These are phyloP conservation scores for Naganishia vishniacii DNA, from an alignment of 768 basidiomycete species.

Conservation along the genomic window DNA sequence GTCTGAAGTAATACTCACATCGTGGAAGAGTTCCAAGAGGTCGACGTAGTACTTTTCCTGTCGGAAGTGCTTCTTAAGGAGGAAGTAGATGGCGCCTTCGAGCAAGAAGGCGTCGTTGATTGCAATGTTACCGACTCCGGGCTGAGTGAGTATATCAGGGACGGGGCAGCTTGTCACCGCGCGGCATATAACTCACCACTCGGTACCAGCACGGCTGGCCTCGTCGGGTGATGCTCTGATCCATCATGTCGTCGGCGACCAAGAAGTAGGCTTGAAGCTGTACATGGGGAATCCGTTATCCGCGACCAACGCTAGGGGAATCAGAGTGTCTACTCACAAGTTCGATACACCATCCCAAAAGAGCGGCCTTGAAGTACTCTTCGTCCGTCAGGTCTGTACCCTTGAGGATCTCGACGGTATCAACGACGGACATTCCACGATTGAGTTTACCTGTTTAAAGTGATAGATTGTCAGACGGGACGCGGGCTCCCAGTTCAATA, in stretches of 20 bases:
- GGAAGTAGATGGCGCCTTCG: slow-evolving; percentile 82
- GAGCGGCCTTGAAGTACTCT: slow-evolving; percentile 80
- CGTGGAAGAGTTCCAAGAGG: slow-evolving; percentile 84
- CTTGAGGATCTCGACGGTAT: slow-evolving; percentile 76
- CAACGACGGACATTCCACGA: slow-evolving; percentile 90
- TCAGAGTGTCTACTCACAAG: slow-evolving; percentile 57
- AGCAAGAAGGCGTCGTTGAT: slow-evolving; percentile 98
- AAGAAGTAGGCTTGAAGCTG: slow-evolving; percentile 98
- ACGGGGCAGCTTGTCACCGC: background rate
- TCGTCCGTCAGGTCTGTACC: slow-evolving; percentile 58
- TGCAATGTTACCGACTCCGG: slow-evolving; percentile 69
- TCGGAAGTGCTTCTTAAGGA: slow-evolving; percentile 82
- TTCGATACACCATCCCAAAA: slow-evolving; percentile 94
- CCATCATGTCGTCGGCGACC: slow-evolving; percentile 97
- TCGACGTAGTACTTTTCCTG: slow-evolving; percentile 75
- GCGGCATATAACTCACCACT: slow-evolving; percentile 46
- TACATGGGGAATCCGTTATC: background rate
- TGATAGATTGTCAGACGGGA: background rate
- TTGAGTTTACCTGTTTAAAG: slow-evolving; percentile 67
- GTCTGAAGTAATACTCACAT: slow-evolving; percentile 52
- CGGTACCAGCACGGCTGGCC: slow-evolving; percentile 94
- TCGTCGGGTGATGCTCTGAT: slow-evolving; percentile 82
- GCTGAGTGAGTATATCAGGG: slow-evolving; percentile 34
- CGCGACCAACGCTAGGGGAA: background rate
- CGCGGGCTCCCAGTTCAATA: slow-evolving; percentile 24